Evolutionary conservation across 805 yeast species (phyloP).

Genomic region (Candida germanica): DNA sequence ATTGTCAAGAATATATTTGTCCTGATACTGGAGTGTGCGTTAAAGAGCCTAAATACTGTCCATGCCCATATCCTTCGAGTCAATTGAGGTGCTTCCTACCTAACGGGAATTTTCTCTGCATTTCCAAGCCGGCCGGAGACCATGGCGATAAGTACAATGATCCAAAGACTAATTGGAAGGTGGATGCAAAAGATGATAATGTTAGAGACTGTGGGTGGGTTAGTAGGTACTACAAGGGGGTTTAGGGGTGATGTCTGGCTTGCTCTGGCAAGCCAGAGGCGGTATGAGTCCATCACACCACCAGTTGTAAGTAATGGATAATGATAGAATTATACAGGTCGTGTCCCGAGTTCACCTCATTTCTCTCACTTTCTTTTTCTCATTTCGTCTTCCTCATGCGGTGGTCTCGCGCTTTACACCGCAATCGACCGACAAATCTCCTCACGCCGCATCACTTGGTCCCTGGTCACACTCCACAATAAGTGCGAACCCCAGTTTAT

Average conservation of each 20-base stretch:
- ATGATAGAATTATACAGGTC: too few species aligned
- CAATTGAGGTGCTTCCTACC: slow-evolving; percentile 82
- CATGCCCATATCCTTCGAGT: slow-evolving; percentile 85
- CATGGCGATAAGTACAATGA: slow-evolving; percentile 30
- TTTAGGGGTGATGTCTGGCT: not conserved
- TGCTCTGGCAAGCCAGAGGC: too few species aligned
- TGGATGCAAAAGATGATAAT: slow-evolving; percentile 50
- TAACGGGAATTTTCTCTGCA: slow-evolving; percentile 67
- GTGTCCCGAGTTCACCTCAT: too few species aligned
- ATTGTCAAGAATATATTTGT: slow-evolving; percentile 71
- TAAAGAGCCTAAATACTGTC: slow-evolving; percentile 64
- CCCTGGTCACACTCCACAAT: too few species aligned
- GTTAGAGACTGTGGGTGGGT: slow-evolving; percentile 86
- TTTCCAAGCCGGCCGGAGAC: slow-evolving; percentile 69
- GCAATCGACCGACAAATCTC: too few species aligned
- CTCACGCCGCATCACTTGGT: too few species aligned
- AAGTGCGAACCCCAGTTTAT: slow-evolving; percentile 5
- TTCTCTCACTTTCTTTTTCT: too few species aligned
- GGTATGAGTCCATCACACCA: too few species aligned
- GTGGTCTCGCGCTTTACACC: too few species aligned
- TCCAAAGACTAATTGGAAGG: slow-evolving; percentile 44
- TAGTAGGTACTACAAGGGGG: slow-evolving; percentile 61
- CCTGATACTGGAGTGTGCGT: slow-evolving; percentile 84
- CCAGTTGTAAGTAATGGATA: too few species aligned
- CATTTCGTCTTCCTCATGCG: too few species aligned